Conservation (phyloP, 1,284 basidiomycete genomes). For the Cutaneotrichosporon arboriforme region DNA sequence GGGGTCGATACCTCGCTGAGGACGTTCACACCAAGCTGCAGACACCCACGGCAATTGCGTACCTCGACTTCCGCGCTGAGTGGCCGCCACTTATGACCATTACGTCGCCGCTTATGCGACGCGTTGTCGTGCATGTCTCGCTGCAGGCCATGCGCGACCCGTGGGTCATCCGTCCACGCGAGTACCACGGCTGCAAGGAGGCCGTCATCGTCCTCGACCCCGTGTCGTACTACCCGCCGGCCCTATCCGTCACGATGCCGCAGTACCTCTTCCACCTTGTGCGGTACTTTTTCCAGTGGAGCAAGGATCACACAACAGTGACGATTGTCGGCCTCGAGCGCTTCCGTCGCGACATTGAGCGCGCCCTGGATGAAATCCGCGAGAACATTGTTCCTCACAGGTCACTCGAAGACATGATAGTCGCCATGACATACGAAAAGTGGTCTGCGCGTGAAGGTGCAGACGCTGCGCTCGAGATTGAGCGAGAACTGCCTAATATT, state of each 20-base stretch:
- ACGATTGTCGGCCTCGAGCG: background rate
- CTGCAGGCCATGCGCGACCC: background rate
- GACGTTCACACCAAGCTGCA: slow-evolving; percentile 5
- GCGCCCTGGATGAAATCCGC: background rate
- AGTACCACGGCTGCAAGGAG: background rate
- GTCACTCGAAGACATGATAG: background rate
- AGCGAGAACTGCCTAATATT: no score
- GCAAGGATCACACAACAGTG: background rate
- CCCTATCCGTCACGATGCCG: background rate
- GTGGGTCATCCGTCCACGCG: background rate
- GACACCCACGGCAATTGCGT: background rate
- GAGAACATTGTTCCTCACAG: background rate
- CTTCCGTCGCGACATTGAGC: background rate
- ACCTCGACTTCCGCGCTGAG: background rate
- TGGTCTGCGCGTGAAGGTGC: background rate
- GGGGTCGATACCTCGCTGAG: background rate
- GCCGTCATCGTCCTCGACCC: slow-evolving; percentile 1
- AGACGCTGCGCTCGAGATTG: background rate
- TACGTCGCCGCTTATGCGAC: background rate
- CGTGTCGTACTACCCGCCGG: background rate
- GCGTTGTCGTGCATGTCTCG: background rate
- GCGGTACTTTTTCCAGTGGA: background rate
- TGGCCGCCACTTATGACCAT: slow-evolving; percentile 1
- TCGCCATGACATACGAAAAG: background rate
- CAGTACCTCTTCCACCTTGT: slow-evolving; percentile 1